phyloP scores from a whole-genome alignment of 768 basidiomycete species.

The Boletus reticuloceps region DNA sequence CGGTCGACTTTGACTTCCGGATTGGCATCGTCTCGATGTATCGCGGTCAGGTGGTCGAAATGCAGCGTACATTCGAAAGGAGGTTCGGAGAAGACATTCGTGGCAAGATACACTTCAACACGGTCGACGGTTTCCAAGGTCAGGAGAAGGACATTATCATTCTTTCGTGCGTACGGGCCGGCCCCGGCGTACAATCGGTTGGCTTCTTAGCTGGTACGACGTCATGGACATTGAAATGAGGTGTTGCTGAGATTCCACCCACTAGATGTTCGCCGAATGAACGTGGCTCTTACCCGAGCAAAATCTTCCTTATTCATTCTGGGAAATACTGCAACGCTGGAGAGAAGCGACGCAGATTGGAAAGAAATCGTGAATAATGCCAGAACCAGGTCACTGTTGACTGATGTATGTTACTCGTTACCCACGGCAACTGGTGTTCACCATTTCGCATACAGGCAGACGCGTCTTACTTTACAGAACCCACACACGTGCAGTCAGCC shows the following conservation, averaged over 20 bases:
- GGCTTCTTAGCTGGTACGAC: slow-evolving; percentile 82
- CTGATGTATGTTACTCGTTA: slow-evolving; percentile 47
- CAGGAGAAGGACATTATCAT: slow-evolving; percentile 99
- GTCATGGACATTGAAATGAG: neutral
- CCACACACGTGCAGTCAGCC: slow-evolving; percentile 12
- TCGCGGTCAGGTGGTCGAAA: slow-evolving; percentile 78
- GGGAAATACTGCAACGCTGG: slow-evolving; percentile 86
- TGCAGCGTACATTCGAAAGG: slow-evolving; percentile 65
- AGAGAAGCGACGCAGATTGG: slow-evolving; percentile 83
- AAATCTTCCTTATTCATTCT: slow-evolving; percentile 92
- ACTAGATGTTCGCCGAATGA: slow-evolving; percentile 84
- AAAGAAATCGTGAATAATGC: slow-evolving; percentile 75
- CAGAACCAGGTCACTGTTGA: slow-evolving; percentile 54
- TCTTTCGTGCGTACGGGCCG: slow-evolving; percentile 92
- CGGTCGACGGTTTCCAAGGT: slow-evolving; percentile 98
- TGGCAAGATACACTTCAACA: slow-evolving; percentile 85
- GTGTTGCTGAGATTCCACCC: neutral
- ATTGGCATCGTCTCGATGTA: slow-evolving; percentile 91
- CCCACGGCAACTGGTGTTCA: neutral
- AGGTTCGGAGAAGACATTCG: slow-evolving; percentile 72
- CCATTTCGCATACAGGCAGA: slow-evolving; percentile 28
- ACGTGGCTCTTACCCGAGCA: slow-evolving; percentile 97
- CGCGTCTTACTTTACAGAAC: slow-evolving; percentile 37
- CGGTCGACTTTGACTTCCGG: slow-evolving; percentile 49
- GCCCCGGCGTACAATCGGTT: slow-evolving; percentile 74